Base-by-base conservation (phyloP, 768 basidiomycete species). In the Lyophyllum semitale region DNA sequence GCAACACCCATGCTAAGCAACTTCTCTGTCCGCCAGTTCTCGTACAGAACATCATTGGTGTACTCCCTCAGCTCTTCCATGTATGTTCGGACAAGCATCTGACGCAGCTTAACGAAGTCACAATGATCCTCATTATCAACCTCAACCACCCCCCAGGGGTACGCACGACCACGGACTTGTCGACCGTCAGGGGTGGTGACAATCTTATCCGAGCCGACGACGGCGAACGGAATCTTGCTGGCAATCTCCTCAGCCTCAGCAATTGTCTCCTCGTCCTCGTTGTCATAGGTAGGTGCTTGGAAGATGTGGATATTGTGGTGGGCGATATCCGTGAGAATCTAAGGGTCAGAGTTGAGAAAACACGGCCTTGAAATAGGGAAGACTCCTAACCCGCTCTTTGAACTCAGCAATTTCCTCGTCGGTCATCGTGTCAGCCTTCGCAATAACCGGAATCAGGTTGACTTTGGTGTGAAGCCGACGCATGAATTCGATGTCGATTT, bases 101-200 rank as follows among this genome's bases (percentile, higher is more conserved):
- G 97, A 49, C 97, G 89, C 58, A 99, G 89, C 75, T 98, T 98
- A 73, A 98, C 96, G 69, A 99, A 99, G 72, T 99, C 97, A 63
- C 97, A 99, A 69, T 99, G 97, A 17, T 94, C 92, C 69, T 98
- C 97, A 66, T 99, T 98, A 78, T 99, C 97, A 23, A 99, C 97
- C 70, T 99, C 97, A 61, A 98, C 94, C 47, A 95, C 88, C 70
- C 97, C 97, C 97, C 97, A 99, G 9, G 97, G 97, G 71, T 99
- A 99, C 3, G 85, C 80, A 63, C 97, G 93, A 12, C 97, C 97
- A 61, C 97, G 92, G 46, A 98, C 94, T 72, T 88, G 79, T 55
- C 95, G 90, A 23, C 95, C 95, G 65, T 96, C 94, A 22, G 91
- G 81, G 2, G 93, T 88, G 55, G 79, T 72, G 29, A 99, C 91